A percentile compares a stretch with the other conserved stretches of the same genome.
Conservation (phyloP, 352 stramenopile species). For the Phytophthora kernoviae region DNA sequence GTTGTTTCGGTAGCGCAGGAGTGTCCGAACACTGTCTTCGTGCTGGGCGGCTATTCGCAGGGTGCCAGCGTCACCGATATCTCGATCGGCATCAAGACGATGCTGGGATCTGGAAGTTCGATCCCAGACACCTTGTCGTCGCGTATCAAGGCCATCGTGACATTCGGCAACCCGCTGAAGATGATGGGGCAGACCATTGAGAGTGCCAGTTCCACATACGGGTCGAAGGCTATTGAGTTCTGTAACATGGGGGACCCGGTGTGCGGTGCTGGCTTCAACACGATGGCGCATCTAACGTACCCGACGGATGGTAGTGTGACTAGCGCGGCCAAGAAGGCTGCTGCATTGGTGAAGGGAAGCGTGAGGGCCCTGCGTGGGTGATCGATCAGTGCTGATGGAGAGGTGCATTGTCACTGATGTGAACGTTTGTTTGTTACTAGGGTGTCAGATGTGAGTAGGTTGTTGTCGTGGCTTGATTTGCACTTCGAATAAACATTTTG, state of each 20-base stretch:
- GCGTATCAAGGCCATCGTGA: conserved; percentile 42
- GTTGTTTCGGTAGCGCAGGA: conserved; percentile 27
- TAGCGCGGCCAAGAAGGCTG: conserved; percentile 28
- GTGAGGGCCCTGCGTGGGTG: conserved; percentile 5
- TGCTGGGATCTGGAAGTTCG: conserved; percentile 20
- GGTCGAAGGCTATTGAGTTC: conserved; percentile 35
- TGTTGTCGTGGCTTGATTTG: no score
- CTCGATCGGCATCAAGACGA: conserved; percentile 33
- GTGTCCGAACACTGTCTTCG: conserved; percentile 38
- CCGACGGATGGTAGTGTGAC: conserved; percentile 31
- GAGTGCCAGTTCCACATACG: conserved; percentile 30
- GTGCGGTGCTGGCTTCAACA: conserved; percentile 35
- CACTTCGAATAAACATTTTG: no score
- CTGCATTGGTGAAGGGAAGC: conserved; percentile 13
- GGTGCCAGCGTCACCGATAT: conserved; percentile 41
- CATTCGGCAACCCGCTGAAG: conserved; percentile 41
- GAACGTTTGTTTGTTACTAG: no score
- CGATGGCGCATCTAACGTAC: conserved; percentile 35
- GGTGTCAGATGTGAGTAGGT: no score
- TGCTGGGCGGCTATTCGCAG: conserved; percentile 40
- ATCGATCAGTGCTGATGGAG: neutral
- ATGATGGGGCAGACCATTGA: conserved; percentile 33
- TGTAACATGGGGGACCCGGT: conserved; percentile 40
- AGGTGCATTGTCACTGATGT: neutral
- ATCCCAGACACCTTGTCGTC: conserved; percentile 28